Evolutionary conservation across 805 yeast species (phyloP).

Genomic region (Candida gorgasii): DNA sequence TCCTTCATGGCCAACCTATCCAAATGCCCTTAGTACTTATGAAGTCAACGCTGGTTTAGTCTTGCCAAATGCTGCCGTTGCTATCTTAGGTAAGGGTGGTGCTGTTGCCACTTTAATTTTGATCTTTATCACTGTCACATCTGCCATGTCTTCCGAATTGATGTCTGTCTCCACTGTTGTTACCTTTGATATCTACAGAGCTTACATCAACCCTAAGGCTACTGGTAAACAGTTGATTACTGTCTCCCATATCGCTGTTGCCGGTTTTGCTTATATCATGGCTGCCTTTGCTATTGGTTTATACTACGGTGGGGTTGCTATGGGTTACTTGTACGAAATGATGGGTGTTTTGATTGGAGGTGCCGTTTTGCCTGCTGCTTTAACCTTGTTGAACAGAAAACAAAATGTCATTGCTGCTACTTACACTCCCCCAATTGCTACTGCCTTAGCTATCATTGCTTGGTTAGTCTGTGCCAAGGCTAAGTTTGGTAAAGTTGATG

Average conservation of each 20-base stretch:
- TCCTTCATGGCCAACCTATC: slow-evolving; percentile 80
- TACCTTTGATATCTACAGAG: slow-evolving; percentile 84
- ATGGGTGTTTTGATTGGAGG: slow-evolving; percentile 90
- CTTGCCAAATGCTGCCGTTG: slow-evolving; percentile 76
- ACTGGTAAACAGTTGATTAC: slow-evolving; percentile 68
- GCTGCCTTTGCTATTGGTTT: slow-evolving; percentile 83
- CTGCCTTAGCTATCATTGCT: slow-evolving; percentile 68
- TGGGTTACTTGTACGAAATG: slow-evolving; percentile 84
- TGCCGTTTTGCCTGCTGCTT: slow-evolving; percentile 76
- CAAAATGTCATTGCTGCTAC: slow-evolving; percentile 72
- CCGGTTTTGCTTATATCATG: slow-evolving; percentile 60
- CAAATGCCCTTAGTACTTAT: slow-evolving; percentile 59
- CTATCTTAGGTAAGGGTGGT: slow-evolving; percentile 84
- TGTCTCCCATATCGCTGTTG: slow-evolving; percentile 67
- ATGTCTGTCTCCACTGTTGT: slow-evolving; percentile 83
- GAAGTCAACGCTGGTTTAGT: slow-evolving; percentile 84
- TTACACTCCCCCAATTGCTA: slow-evolving; percentile 76
- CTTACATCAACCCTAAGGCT: slow-evolving; percentile 78
- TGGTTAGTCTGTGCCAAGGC: slow-evolving; percentile 43
- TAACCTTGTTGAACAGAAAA: slow-evolving; percentile 62
- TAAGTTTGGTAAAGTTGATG: slow-evolving; percentile 32
- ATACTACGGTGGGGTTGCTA: slow-evolving; percentile 75
- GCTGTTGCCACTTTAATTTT: slow-evolving; percentile 78
- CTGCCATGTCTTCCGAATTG: slow-evolving; percentile 89
- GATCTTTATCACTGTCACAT: slow-evolving; percentile 90